These are phyloP conservation scores for Irpex rosettiformis DNA, from an alignment of 1,284 basidiomycete genomes.

Conservation along the genomic window DNA sequence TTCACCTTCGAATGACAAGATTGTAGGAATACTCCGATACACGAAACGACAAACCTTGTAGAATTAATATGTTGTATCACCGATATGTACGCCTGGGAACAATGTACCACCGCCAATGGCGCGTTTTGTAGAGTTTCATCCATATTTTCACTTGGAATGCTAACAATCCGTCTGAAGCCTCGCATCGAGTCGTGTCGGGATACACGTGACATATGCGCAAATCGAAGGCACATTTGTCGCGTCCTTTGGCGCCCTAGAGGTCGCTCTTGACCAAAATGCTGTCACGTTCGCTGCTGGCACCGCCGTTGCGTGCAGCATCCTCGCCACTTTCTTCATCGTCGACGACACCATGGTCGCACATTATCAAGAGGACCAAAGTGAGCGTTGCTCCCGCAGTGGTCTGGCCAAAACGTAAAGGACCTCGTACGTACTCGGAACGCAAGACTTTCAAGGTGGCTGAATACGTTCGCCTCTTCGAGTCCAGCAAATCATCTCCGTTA, in stretches of 20 bases:
- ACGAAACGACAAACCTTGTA: background rate
- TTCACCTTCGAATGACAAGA: too few species aligned
- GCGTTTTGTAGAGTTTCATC: too few species aligned
- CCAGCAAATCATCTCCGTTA: slow-evolving; percentile 52
- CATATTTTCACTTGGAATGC: background rate
- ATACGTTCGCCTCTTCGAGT: slow-evolving; percentile 62
- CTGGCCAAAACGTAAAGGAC: slow-evolving; percentile 44
- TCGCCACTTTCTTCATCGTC: slow-evolving; percentile 6
- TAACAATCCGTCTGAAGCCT: background rate
- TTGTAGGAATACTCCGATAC: too few species aligned
- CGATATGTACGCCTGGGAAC: background rate
- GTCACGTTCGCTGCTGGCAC: slow-evolving; percentile 7
- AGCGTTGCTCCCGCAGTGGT: slow-evolving; percentile 52
- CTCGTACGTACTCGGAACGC: slow-evolving; percentile 65
- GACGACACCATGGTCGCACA: slow-evolving; percentile 12
- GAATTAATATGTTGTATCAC: background rate
- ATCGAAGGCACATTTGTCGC: too few species aligned
- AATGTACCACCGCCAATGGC: background rate
- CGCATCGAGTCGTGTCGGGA: background rate
- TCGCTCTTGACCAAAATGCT: slow-evolving; percentile 13
- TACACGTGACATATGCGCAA: background rate
- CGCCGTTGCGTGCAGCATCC: slow-evolving; percentile 8
- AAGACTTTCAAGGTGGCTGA: slow-evolving; percentile 75
- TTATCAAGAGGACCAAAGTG: slow-evolving; percentile 39
- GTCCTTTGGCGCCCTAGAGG: slow-evolving; percentile 2